phyloP scores from a whole-genome alignment of 2,329 filamentous ascomycete genomes.

The Ceratocystis variospora region DNA sequence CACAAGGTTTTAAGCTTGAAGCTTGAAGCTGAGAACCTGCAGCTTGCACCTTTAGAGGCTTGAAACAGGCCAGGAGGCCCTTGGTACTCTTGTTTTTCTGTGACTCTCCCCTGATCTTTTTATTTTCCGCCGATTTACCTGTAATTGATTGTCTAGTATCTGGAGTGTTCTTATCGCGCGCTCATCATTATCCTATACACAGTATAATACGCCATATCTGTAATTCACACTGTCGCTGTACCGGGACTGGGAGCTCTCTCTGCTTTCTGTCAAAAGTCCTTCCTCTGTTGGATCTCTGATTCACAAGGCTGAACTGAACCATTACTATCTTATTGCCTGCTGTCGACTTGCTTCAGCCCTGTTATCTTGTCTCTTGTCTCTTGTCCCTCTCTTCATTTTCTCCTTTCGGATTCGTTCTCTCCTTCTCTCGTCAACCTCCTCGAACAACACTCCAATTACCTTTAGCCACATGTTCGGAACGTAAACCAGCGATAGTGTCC shows the following conservation, averaged over 20 bases:
- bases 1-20: conserved; percentile 1
- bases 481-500: background rate
- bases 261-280: background rate
- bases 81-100: no score
- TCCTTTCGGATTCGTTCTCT: background rate
- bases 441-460: background rate
- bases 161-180: no score
- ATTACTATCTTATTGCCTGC: no score
- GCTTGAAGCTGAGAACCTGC: background rate
- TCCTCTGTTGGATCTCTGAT: background rate
- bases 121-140: no score
- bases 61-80: background rate
- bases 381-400: background rate
- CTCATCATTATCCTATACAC: background rate
- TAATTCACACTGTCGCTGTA: background rate
- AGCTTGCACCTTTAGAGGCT: no score
- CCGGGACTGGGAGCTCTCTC: background rate
- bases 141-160: no score
- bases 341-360: no score
- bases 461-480: conserved; percentile 3
- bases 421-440: background rate
- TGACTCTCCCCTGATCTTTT: no score
- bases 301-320: no score
- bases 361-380: background rate
- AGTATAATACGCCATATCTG: background rate